Conservation (phyloP, 1,284 basidiomycete genomes). For the Polyporus tsugae region DNA sequence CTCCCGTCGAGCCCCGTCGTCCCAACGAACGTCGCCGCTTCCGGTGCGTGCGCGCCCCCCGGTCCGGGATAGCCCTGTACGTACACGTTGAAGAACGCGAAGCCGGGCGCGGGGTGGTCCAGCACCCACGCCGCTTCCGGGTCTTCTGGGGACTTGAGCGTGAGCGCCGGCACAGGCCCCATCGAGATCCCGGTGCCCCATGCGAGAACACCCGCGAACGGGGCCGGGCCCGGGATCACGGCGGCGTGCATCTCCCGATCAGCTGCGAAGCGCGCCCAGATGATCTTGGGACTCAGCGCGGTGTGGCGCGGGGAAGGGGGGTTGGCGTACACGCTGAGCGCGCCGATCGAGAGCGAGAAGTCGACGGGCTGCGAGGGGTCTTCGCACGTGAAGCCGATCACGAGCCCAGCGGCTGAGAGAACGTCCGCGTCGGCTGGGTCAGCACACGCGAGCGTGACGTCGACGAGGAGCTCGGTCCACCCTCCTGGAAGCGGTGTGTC, state of each 20-base stretch:
- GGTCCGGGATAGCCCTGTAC: conserved; percentile 42
- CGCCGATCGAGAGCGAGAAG: conserved; percentile 63
- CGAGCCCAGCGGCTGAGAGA: conserved; percentile 56
- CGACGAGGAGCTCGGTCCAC: conserved; percentile 60
- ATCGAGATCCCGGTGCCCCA: conserved; percentile 65
- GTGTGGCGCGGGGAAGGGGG: conserved; percentile 32
- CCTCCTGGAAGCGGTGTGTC: conserved; percentile 48
- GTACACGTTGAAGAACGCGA: conserved; percentile 74
- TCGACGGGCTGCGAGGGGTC: conserved; percentile 50
- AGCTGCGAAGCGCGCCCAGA: conserved; percentile 45
- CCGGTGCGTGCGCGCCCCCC: conserved; percentile 43
- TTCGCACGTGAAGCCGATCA: conserved; percentile 56
- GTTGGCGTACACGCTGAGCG: conserved; percentile 60
- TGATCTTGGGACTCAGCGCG: conserved; percentile 33
- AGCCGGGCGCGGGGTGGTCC: conserved; percentile 57
- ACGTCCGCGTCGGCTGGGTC: conserved; percentile 32
- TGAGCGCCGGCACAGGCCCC: conserved; percentile 42
- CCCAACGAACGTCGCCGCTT: conserved; percentile 63
- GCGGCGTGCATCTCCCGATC: conserved; percentile 16
- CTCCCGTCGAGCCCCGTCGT: conserved; percentile 68
- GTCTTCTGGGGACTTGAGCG: conserved; percentile 55
- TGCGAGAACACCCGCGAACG: conserved; percentile 51
- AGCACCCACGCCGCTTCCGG: conserved; percentile 60
- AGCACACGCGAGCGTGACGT: conserved; percentile 49
- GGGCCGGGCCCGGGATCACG: conserved; percentile 13